phyloP scores from a whole-genome alignment of 1,139 yeast genomes.

The Hemisphaericaspora lyxosophila region DNA sequence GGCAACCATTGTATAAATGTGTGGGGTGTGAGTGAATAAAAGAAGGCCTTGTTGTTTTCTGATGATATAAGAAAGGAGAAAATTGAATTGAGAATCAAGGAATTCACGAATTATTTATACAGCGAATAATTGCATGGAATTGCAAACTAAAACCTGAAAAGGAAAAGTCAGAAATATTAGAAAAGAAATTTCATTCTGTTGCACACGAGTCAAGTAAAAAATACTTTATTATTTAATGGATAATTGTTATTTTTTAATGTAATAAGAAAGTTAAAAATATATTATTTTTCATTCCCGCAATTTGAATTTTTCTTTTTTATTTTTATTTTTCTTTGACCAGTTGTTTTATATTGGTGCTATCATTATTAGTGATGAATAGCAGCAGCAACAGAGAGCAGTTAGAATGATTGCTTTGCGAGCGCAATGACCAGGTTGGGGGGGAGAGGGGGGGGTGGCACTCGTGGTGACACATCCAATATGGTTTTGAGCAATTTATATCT shows the following conservation, averaged over 20 bases:
- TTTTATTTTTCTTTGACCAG: neutral
- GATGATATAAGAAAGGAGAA: conserved; percentile 4
- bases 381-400: too few species aligned
- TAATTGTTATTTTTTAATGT: neutral
- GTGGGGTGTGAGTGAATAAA: neutral
- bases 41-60: neutral
- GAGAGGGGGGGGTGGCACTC: too few species aligned
- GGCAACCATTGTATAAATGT: conserved; percentile 2
- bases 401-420: too few species aligned
- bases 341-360: neutral
- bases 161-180: neutral
- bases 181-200: neutral
- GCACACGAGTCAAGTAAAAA: conserved; percentile 1
- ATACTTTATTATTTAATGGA: neutral
- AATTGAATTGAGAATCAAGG: neutral
- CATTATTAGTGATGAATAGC: too few species aligned
- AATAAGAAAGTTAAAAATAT: neutral
- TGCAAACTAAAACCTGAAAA: neutral
- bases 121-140: neutral
- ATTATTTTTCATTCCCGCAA: neutral
- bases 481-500: too few species aligned
- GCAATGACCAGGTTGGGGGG: too few species aligned
- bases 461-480: too few species aligned
- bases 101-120: neutral
- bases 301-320: too few species aligned